Conservation (phyloP, 805 yeast species). For the Grigorovia transvaalensis region DNA sequence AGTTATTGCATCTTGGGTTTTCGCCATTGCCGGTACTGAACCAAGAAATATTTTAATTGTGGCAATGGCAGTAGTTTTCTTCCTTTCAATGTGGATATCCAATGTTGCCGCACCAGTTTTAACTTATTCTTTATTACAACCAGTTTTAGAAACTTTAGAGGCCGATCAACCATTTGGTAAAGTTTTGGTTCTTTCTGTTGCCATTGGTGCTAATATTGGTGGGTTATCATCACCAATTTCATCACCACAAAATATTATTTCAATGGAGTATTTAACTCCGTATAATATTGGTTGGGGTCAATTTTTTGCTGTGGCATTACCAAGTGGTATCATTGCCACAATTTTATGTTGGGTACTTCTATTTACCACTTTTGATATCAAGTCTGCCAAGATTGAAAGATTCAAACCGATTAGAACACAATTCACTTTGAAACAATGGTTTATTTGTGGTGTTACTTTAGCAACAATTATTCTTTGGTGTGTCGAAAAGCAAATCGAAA, state of each 20-base stretch:
- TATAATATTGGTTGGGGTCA: slow-evolving; percentile 68
- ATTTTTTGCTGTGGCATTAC: slow-evolving; percentile 84
- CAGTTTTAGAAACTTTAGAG: slow-evolving; percentile 69
- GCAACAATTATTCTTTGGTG: slow-evolving; percentile 85
- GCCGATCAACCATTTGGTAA: slow-evolving; percentile 69
- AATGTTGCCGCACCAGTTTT: slow-evolving; percentile 95
- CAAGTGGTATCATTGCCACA: slow-evolving; percentile 58
- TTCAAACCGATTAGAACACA: slow-evolving; percentile 46
- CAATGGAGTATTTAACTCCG: slow-evolving; percentile 71
- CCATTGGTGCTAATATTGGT: slow-evolving; percentile 83
- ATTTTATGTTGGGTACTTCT: slow-evolving; percentile 62
- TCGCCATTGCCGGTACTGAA: slow-evolving; percentile 70
- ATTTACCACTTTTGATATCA: slow-evolving; percentile 44
- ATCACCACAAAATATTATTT: slow-evolving; percentile 91
- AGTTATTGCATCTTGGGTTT: slow-evolving; percentile 74
- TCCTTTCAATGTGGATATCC: slow-evolving; percentile 89
- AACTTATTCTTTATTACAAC: slow-evolving; percentile 79
- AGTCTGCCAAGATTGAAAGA: slow-evolving; percentile 37
- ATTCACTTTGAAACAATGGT: slow-evolving; percentile 65
- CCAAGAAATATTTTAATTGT: slow-evolving; percentile 70
- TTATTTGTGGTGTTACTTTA: slow-evolving; percentile 55
- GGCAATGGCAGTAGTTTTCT: slow-evolving; percentile 76
- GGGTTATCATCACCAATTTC: slow-evolving; percentile 97
- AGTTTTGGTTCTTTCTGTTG: slow-evolving; percentile 81
- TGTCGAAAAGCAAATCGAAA: slow-evolving; percentile 60